These are phyloP conservation scores for Lichtheimia corymbifera DNA, from an alignment of 371 early-diverging fungal species.

Conservation along the genomic window DNA sequence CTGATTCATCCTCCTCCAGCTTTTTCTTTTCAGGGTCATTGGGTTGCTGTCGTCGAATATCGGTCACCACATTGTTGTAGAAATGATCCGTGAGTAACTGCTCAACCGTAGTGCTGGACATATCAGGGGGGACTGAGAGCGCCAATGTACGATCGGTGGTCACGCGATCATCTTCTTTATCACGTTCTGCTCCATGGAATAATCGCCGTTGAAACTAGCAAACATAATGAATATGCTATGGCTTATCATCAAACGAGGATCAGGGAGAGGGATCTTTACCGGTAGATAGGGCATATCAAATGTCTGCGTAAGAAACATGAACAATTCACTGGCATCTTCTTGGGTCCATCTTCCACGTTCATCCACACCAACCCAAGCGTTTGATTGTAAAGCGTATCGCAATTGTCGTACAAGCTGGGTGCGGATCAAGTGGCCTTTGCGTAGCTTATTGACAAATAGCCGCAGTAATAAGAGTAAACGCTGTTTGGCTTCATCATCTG, in stretches of 20 bases:
- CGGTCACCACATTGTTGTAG: slow-evolving; percentile 30
- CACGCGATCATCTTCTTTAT: slow-evolving; percentile 54
- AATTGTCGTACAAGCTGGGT: slow-evolving; percentile 44
- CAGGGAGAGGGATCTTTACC: slow-evolving; percentile 14
- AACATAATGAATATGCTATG: not conserved
- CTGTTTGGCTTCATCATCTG: slow-evolving; percentile 16
- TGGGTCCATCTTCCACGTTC: slow-evolving; percentile 38
- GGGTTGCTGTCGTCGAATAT: slow-evolving; percentile 19
- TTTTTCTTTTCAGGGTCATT: slow-evolving; percentile 8
- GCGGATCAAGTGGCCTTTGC: slow-evolving; percentile 45
- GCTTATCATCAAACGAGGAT: not conserved
- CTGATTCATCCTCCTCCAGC: not conserved
- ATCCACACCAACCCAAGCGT: slow-evolving; percentile 45
- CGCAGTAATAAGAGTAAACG: slow-evolving; percentile 48
- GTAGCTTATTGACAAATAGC: slow-evolving; percentile 54
- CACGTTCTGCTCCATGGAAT: slow-evolving; percentile 50
- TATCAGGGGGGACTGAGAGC: slow-evolving; percentile 37
- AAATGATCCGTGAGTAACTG: slow-evolving; percentile 23
- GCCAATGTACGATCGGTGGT: slow-evolving; percentile 55
- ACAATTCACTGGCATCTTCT: slow-evolving; percentile 58
- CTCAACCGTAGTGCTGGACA: slow-evolving; percentile 10
- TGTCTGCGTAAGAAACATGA: slow-evolving; percentile 56
- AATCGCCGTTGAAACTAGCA: slow-evolving; percentile 46
- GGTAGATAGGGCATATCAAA: slow-evolving; percentile 58
- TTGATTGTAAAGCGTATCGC: slow-evolving; percentile 41